Conservation (phyloP, 2,329 filamentous ascomycete species). For the Fusarium equiseti region DNA sequence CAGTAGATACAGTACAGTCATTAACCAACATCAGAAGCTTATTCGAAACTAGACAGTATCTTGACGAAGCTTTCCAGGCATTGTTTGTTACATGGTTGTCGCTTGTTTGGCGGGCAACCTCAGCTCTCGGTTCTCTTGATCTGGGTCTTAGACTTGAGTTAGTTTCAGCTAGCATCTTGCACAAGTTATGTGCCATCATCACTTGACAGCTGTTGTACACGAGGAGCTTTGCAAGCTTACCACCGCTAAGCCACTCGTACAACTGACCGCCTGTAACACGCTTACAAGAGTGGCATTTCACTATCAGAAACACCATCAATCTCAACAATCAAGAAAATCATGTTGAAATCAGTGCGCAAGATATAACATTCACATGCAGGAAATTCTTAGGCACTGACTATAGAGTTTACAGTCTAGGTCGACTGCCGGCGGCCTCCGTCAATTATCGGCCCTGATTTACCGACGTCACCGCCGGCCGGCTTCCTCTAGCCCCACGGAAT, state of each 20-base stretch:
- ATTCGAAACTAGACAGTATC: background rate
- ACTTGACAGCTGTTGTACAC: slow-evolving; percentile 16
- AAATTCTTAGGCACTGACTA: background rate
- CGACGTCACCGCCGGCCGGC: slow-evolving; percentile 31
- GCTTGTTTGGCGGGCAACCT: slow-evolving; percentile 4
- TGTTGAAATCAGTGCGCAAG: background rate
- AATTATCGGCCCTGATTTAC: slow-evolving; percentile 27
- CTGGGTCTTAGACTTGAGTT: slow-evolving; percentile 13
- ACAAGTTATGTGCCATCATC: slow-evolving; percentile 1
- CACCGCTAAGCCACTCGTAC: slow-evolving; percentile 21
- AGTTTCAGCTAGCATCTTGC: slow-evolving; percentile 25
- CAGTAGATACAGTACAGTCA: too few species aligned
- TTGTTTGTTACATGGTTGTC: background rate
- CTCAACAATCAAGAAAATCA: background rate
- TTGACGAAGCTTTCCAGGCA: slow-evolving; percentile 16
- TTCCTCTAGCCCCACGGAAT: slow-evolving; percentile 26
- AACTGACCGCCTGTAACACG: background rate
- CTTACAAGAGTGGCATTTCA: background rate
- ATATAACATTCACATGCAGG: background rate
- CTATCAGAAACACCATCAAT: background rate
- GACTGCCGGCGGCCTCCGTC: slow-evolving; percentile 19
- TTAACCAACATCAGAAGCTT: too few species aligned
- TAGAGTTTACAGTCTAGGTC: background rate
- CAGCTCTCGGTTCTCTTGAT: slow-evolving; percentile 14
- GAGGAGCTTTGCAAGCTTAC: background rate